Evolutionary conservation across 768 basidiomycete genomes (phyloP).

Genomic region (Leccinum ochraceum): DNA sequence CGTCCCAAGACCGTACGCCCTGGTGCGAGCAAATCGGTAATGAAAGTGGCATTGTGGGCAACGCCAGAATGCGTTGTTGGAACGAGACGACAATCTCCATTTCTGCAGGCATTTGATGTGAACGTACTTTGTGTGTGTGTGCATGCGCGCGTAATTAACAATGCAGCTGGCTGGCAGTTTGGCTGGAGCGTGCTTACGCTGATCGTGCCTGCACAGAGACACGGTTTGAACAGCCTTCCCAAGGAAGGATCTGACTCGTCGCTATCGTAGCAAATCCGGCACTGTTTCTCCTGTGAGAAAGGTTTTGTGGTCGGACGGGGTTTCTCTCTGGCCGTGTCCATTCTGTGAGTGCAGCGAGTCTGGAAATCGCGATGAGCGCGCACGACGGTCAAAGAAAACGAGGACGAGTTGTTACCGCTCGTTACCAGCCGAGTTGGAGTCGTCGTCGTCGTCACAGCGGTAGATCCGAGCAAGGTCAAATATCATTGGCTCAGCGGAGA

Average conservation of each 20-base stretch:
- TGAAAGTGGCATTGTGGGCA: slow-evolving; percentile 81
- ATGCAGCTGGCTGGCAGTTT: slow-evolving; percentile 9
- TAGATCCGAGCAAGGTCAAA: slow-evolving; percentile 14
- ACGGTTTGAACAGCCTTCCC: slow-evolving; percentile 79
- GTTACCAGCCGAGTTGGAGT: background rate
- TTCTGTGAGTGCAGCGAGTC: slow-evolving; percentile 4
- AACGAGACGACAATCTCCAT: slow-evolving; percentile 67
- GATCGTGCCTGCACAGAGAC: slow-evolving; percentile 71
- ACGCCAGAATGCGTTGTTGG: slow-evolving; percentile 70
- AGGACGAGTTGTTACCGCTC: slow-evolving; percentile 5
- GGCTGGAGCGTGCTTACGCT: slow-evolving; percentile 43
- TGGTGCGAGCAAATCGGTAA: slow-evolving; percentile 76
- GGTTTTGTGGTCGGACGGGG: slow-evolving; percentile 1
- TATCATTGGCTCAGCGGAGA: slow-evolving; percentile 3
- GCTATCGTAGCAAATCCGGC: slow-evolving; percentile 83
- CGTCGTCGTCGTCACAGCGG: slow-evolving; percentile 4
- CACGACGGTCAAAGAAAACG: background rate
- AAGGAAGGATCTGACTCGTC: slow-evolving; percentile 56
- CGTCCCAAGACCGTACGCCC: slow-evolving; percentile 69
- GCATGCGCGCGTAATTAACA: slow-evolving; percentile 23
- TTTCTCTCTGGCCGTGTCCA: slow-evolving; percentile 19
- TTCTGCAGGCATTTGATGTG: slow-evolving; percentile 76
- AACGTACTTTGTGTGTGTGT: slow-evolving; percentile 53
- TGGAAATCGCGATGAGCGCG: background rate
- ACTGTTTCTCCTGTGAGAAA: slow-evolving; percentile 58